phyloP scores from a whole-genome alignment of 1,284 basidiomycete species.

The Golubevia sp. region DNA sequence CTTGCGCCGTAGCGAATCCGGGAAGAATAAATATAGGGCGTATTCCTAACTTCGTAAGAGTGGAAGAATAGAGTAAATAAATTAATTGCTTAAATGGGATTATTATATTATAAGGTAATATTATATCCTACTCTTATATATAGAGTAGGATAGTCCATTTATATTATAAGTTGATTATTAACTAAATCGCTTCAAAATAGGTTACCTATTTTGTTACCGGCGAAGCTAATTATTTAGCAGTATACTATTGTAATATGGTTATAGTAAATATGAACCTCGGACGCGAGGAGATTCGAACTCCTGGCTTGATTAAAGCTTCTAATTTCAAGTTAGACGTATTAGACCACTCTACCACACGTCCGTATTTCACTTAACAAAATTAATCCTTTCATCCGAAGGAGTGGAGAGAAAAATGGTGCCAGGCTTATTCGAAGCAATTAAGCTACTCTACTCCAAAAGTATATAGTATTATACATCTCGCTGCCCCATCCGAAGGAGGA shows the following conservation, averaged over 20 bases:
- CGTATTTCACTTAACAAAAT: too few relatives aligned
- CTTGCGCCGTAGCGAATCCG: too few relatives aligned
- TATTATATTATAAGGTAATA: constrained; percentile 7
- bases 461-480: too few relatives aligned
- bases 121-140: constrained; percentile 12
- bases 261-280: constrained; percentile 3
- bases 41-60: constrained; percentile 10
- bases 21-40: neutral
- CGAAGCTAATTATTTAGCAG: neutral
- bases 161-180: neutral
- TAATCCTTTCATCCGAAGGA: neutral
- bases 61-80: constrained; percentile 11
- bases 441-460: too few relatives aligned
- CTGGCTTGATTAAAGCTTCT: constrained; percentile 25
- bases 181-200: constrained; percentile 2
- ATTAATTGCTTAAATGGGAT: neutral
- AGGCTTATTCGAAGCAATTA: too few relatives aligned
- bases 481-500: too few relatives aligned
- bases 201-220: constrained; percentile 6
- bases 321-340: constrained; percentile 34
- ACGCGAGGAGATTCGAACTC: constrained; percentile 26
- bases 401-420: neutral
- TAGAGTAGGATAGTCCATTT: constrained; percentile 5
- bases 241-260: neutral
- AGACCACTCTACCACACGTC: constrained; percentile 27